Conservation (phyloP, 352 stramenopile genomes). For the Pythium brachiatum region DNA sequence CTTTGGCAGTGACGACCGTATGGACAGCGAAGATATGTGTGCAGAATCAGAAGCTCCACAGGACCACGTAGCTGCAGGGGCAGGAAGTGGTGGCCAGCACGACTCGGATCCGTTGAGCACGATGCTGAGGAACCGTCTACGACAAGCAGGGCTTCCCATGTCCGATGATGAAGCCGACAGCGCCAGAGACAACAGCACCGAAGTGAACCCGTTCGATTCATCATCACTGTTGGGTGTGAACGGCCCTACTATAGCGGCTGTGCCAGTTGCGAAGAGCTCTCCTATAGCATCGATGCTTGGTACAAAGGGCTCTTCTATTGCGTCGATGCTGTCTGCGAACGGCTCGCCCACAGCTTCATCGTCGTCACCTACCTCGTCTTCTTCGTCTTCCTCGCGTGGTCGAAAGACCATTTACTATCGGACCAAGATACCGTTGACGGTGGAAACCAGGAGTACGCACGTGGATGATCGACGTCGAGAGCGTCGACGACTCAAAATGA, state of each 20-base stretch:
- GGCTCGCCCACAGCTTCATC: slow-evolving; percentile 9
- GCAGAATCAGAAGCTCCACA: slow-evolving; percentile 1
- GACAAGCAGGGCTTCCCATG: slow-evolving; percentile 13
- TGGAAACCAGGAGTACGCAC: slow-evolving; percentile 54
- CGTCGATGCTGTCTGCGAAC: too few relatives aligned
- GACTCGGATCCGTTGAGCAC: slow-evolving; percentile 14
- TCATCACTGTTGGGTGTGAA: slow-evolving; percentile 1
- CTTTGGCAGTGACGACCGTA: slow-evolving; percentile 3
- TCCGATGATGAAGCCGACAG: slow-evolving; percentile 19
- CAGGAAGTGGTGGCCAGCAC: background rate
- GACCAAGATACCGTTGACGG: slow-evolving; percentile 57
- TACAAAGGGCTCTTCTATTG: slow-evolving; percentile 21
- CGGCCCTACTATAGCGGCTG: too few relatives aligned
- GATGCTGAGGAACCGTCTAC: slow-evolving; percentile 20
- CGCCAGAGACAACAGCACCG: background rate
- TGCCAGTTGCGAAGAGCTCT: too few relatives aligned
- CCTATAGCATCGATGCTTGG: too few relatives aligned
- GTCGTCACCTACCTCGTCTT: slow-evolving; percentile 14
- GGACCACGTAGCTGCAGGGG: background rate
- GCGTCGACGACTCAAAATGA: slow-evolving; percentile 38
- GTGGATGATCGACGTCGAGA: slow-evolving; percentile 43
- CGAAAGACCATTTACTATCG: slow-evolving; percentile 32
- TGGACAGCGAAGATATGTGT: slow-evolving; percentile 8
- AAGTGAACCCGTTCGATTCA: slow-evolving; percentile 19
- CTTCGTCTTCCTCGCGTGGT: slow-evolving; percentile 2